Evolutionary conservation across 352 stramenopile genomes (phyloP), one percentile per base, ranked within the genome.

Genomic region (Globisporangium apiculatum): DNA sequence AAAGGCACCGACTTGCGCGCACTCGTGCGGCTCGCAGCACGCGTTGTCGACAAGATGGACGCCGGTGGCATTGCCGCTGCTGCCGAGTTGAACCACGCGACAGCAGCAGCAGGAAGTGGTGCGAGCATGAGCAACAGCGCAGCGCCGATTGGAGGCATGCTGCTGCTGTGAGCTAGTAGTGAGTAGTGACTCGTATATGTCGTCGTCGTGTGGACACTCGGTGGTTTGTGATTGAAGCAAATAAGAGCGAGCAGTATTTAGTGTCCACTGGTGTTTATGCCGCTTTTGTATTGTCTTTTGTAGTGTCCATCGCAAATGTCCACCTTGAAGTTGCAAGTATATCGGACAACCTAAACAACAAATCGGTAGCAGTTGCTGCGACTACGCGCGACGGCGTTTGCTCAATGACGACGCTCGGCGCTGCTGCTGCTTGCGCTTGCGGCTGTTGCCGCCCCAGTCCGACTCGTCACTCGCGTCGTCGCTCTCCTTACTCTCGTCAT

Each of bases 21-120:
- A n/a, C 62, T 94, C 46, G 63, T 83, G 60, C 71, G 85, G 51
- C 77, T 94, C 49, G 80, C 82, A 4, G 64, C 76, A 31, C 79
- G 78, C 38, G 85, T 89, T 54, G 64, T 91, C 31, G 72, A 81
- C 49, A 89, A 87, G 68, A 85, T 91, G 75, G 79, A 91, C 53
- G 15, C 36, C 14, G 38, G 36, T 49, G 11, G 15, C 18, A 31
- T 10, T 9, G 45, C 2, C 15, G 6, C 7, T 10, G n/a, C 14
- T 12, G 45, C 53, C 17, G 15, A 31, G 2, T 37, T 50, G 40
- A 48, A 37, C 31, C 46, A 40, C 14, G 11, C 24, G 14, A 24
- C 48, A 31, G 24, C 24, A 31, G 46, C 15, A 37, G 18, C 7
- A 7, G 45, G 15, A 14, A 9, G 17, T 12, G n/a, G 45, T 9